Evolutionary conservation across 2,329 filamentous ascomycete species (phyloP).

Genomic region (Leptographium wingfieldii): DNA sequence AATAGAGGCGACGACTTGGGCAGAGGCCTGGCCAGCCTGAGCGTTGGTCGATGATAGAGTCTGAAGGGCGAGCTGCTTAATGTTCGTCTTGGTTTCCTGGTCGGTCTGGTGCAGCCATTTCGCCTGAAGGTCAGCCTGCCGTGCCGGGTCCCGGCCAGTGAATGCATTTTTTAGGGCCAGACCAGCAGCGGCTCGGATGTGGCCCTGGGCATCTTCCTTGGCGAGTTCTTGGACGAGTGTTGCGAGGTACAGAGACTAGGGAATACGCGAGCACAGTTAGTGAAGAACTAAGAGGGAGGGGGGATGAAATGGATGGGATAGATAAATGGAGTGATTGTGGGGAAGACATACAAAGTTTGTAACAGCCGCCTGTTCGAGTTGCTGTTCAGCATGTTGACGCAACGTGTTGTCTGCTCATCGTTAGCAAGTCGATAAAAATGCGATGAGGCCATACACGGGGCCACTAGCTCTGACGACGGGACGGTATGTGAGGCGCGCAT

Average conservation of each 20-base stretch:
- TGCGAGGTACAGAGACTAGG: constrained; percentile 77
- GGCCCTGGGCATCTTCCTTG: constrained; percentile 70
- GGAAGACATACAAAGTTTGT: constrained; percentile 69
- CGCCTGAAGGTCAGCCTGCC: constrained; percentile 79
- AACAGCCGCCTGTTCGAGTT: constrained; percentile 84
- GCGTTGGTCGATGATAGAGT: constrained; percentile 69
- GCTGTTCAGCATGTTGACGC: constrained; percentile 85
- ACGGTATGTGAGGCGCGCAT: neutral
- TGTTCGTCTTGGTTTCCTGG: constrained; percentile 66
- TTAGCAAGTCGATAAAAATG: constrained; percentile 5
- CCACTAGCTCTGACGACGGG: neutral
- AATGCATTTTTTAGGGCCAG: constrained; percentile 98
- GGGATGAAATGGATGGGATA: neutral
- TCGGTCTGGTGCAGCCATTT: constrained; percentile 86
- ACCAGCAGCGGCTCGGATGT: constrained; percentile 88
- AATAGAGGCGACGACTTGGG: constrained; percentile 91
- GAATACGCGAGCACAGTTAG: constrained; percentile 5
- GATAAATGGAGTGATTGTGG: constrained; percentile 1
- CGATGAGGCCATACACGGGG: constrained; percentile 10
- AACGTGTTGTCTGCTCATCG: constrained; percentile 60
- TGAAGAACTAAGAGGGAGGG: neutral
- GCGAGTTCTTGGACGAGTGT: constrained; percentile 89
- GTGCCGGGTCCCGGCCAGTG: constrained; percentile 76
- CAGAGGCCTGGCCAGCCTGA: constrained; percentile 77
- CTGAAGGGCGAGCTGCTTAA: constrained; percentile 84